Base-by-base conservation (phyloP, 208 protist genomes). In the Kentomonas sorsogonicus region DNA sequence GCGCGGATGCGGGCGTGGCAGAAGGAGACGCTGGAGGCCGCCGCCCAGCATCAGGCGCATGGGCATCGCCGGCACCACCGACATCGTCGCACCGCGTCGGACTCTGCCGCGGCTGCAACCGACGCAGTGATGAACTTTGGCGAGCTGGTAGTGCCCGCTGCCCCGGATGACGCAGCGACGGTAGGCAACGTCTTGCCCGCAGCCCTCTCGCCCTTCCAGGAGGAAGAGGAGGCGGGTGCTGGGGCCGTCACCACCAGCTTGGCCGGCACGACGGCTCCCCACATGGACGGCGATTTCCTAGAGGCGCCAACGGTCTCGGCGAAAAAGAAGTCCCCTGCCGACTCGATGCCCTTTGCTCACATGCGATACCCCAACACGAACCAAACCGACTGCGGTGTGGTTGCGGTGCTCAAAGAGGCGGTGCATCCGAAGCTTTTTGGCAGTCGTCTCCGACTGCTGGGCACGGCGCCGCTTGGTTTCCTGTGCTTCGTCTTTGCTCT, bases 351-450 rank as follows among this genome's bases (percentile, higher is more conserved):
- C 10, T 92, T 88, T 53, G 48, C 50, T 11, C 26, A 44, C 11
- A 72, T 89, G 59, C 57, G 55, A n/a, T 92, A 86, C 60, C 85
- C 85, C 2, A 92, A 72, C 43, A 58, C 86, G 16, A 60, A 69
- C 4, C 85, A 81, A 39, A 72, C 76, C 0, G 73, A 84, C 36
- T 56, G 75, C 38, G 78, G 78, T 1, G 44, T 85, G 6, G 57
- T 33, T 2, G 30, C 67, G 11, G 59, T 92, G 23, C 54, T 92
- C n/a, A 50, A 53, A 26, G 56, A 77, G 40, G 66, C 69, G 23
- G 33, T 71, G 34, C 63, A 84, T 53, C 38, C 77, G 2, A 65
- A 65, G 60, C 48, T 63, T 9, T 45, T 56, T 45, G n/a, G 34
- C 16, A n/a, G 20, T 16, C n/a, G 18, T 30, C 3, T 10, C n/a